Base-by-base conservation (phyloP, 1,284 basidiomycete species). In the Trametes versicolor region DNA sequence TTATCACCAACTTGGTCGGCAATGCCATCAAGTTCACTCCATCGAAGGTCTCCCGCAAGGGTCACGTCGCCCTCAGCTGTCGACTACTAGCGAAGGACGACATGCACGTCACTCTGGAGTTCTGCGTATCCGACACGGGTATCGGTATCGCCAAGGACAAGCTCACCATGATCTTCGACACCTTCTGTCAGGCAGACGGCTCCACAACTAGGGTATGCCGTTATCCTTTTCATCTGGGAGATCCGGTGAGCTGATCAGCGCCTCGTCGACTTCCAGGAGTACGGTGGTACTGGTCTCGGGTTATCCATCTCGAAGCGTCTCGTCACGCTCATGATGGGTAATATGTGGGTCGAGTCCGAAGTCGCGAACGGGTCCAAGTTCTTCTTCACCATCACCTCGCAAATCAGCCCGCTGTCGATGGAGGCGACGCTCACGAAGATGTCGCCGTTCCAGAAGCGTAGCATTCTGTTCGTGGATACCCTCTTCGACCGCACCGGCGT, bases 71-170 rank as follows among this genome's bases (percentile, higher is more conserved):
- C 4, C 85, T 99, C 29, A 95, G 91, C 76, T 96, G 93, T 70
- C 83, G 95, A 51, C 79, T 97, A 56, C 82, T 95, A 48, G 87
- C 89, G 4, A 78, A 92, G 72, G 89, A 93, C 70, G 88, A 93
- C 72, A 84, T 89, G 73, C 90, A 87, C 72, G 92, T 97, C 54
- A 95, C 95, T 59, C 83, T 99, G 36, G 96, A 99, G 80, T 98
- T 99, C 83, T 98, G 97, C 75, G 97, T 99, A 15, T 92, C 92
- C 58, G 98, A 99, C 77, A 98, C 97, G 1, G 98, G 98, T 70
- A 99, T 99, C 74, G 98, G 98, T 66, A 99, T 99, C 79, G 97
- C 98, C 72, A 96, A 97, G 78, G 98, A 99, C 80, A 99, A 99
- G 84, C 82, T 99, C 66, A 97, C 97, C 75, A 85, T 99, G 76